These are phyloP conservation scores for Amanita muscaria DNA, from an alignment of 768 basidiomycete species.

Conservation along the genomic window DNA sequence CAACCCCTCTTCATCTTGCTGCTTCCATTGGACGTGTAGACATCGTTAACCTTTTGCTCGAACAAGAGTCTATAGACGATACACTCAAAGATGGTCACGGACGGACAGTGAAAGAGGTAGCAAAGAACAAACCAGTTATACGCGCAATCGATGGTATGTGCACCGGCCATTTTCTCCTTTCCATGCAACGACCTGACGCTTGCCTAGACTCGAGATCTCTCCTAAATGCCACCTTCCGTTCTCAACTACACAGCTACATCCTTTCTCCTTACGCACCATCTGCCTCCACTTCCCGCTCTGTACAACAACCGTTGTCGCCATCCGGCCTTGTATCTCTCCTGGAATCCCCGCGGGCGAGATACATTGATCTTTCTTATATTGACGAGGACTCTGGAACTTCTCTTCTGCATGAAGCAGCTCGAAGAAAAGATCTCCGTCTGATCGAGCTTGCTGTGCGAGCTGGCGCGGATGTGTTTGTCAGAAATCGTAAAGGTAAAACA, in stretches of 20 bases:
- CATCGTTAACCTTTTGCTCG: conserved; percentile 66
- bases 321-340: conserved; percentile 43
- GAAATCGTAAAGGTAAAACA: conserved; percentile 66
- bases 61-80: conserved; percentile 77
- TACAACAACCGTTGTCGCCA: background rate
- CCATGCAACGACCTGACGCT: background rate
- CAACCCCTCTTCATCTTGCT: conserved; percentile 60
- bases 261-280: conserved; percentile 40
- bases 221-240: conserved; percentile 66
- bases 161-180: background rate
- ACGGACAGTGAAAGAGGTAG: conserved; percentile 62
- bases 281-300: conserved; percentile 19
- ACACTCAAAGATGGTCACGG: conserved; percentile 60
- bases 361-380: conserved; percentile 71
- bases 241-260: conserved; percentile 64
- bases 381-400: conserved; percentile 73
- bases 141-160: conserved; percentile 57
- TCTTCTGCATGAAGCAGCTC: conserved; percentile 81
- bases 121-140: conserved; percentile 55
- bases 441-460: conserved; percentile 80
- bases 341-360: conserved; percentile 56
- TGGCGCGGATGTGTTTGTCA: conserved; percentile 83
- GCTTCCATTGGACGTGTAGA: conserved; percentile 67
- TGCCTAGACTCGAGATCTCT: conserved; percentile 65
- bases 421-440: conserved; percentile 68